Conservation (phyloP, 257 asterid genomes). For the Vinca minor region DNA sequence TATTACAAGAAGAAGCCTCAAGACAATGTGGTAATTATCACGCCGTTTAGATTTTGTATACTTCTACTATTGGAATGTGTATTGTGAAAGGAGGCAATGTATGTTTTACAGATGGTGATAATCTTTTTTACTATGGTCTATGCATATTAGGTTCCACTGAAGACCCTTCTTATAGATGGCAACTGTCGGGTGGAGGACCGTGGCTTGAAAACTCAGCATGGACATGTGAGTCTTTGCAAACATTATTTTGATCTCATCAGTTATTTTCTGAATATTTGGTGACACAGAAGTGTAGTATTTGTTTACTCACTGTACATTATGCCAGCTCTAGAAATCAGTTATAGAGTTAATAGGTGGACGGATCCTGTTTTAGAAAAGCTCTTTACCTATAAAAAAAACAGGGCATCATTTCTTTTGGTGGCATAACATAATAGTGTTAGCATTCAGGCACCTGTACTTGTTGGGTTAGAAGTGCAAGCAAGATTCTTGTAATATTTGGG, state of each 20-base stretch:
- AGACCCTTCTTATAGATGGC: constrained; percentile 77
- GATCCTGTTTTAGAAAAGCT: background rate
- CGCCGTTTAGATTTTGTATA: constrained; percentile 2
- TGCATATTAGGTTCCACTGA: constrained; percentile 56
- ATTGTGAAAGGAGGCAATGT: background rate
- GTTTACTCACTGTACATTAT: background rate
- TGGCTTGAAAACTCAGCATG: constrained; percentile 91
- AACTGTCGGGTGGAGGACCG: constrained; percentile 95
- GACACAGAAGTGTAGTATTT: background rate
- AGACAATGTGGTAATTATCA: constrained; percentile 49
- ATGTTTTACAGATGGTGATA: background rate
- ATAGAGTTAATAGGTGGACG: too few species aligned
- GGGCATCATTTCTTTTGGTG: background rate
- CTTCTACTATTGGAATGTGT: constrained; percentile 1
- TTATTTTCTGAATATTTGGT: background rate
- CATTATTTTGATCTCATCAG: background rate
- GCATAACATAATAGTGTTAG: too few species aligned
- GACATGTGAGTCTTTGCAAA: constrained; percentile 53
- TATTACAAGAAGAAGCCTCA: constrained; percentile 89
- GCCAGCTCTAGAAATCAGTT: too few species aligned
- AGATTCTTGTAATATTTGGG: background rate
- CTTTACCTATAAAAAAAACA: constrained; percentile 1
- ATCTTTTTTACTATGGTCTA: constrained; percentile 9
- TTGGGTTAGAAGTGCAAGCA: background rate
- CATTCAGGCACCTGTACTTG: background rate